phyloP scores from a whole-genome alignment of 2,329 filamentous ascomycete genomes.

The Phialophora verrucosa region DNA sequence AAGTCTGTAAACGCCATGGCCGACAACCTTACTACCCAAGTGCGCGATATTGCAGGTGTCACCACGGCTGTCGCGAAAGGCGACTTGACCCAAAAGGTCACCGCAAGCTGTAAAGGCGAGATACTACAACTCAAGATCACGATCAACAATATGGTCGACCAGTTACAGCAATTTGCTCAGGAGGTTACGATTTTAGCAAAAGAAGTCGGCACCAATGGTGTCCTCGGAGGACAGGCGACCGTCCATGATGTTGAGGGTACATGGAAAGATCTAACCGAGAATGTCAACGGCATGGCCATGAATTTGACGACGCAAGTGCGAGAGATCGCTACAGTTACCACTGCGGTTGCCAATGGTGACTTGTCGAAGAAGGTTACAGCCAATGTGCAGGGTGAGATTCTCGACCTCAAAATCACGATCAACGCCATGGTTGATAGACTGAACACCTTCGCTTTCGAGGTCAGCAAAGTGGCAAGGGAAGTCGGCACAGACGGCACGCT shows the following conservation, averaged over 20 bases:
- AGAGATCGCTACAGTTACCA: slow-evolving; percentile 96
- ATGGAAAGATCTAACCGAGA: slow-evolving; percentile 93
- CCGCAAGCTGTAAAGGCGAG: slow-evolving; percentile 88
- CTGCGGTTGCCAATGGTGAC: slow-evolving; percentile 91
- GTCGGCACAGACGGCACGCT: slow-evolving; percentile 69
- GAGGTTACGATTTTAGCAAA: slow-evolving; percentile 96
- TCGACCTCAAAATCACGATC: slow-evolving; percentile 90
- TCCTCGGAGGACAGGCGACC: slow-evolving; percentile 90
- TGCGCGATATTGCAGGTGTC: slow-evolving; percentile 89
- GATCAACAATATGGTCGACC: slow-evolving; percentile 99
- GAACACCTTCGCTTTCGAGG: slow-evolving; percentile 68
- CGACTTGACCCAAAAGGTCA: slow-evolving; percentile 95
- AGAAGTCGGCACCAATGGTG: slow-evolving; percentile 94
- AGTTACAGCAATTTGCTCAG: slow-evolving; percentile 92
- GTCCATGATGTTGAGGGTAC: slow-evolving; percentile 97
- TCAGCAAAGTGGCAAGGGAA: slow-evolving; percentile 69
- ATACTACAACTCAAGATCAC: slow-evolving; percentile 95
- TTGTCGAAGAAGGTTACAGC: slow-evolving; percentile 95
- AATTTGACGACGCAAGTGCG: slow-evolving; percentile 97
- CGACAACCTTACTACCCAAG: slow-evolving; percentile 83
- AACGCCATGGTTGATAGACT: slow-evolving; percentile 71
- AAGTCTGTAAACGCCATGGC: slow-evolving; percentile 89
- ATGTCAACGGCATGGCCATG: slow-evolving; percentile 98
- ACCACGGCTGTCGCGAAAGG: slow-evolving; percentile 75
- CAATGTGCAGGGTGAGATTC: slow-evolving; percentile 90